These are phyloP conservation scores for Strobilomyces dryophilus DNA, from an alignment of 768 basidiomycete species.

Conservation along the genomic window DNA sequence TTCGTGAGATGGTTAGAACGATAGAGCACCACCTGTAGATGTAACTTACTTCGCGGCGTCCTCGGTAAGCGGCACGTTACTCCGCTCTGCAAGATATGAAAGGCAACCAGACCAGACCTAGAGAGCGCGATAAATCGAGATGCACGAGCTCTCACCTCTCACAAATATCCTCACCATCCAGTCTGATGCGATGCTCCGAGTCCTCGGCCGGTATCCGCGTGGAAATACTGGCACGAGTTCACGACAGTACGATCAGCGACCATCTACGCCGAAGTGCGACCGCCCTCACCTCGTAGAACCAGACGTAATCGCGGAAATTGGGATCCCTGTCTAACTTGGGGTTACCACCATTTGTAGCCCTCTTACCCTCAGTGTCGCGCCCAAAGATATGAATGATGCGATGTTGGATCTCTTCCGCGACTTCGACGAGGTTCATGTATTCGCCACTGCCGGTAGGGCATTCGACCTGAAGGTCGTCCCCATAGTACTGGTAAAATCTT, in stretches of 20 bases:
- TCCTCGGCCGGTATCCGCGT: constrained; percentile 88
- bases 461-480: constrained; percentile 88
- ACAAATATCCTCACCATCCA: constrained; percentile 64
- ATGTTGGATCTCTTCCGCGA: constrained; percentile 98
- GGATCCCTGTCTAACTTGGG: constrained; percentile 86
- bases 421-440: constrained; percentile 90
- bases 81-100: constrained; percentile 88
- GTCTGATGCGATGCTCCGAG: constrained; percentile 98
- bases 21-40: not conserved
- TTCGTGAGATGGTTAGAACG: constrained; percentile 29
- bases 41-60: constrained; percentile 82
- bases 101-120: constrained; percentile 87
- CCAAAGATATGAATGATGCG: constrained; percentile 98
- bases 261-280: not conserved
- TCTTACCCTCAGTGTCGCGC: constrained; percentile 79
- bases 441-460: constrained; percentile 98
- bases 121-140: not conserved
- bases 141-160: no score
- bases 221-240: constrained; percentile 68
- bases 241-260: not conserved
- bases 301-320: constrained; percentile 94
- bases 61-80: constrained; percentile 85
- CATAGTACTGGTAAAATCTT: constrained; percentile 97
- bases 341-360: constrained; percentile 91
- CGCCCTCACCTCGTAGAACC: constrained; percentile 80